Evolutionary conservation across 306 rosid species (phyloP).

Genomic region (Sindora glabra): DNA sequence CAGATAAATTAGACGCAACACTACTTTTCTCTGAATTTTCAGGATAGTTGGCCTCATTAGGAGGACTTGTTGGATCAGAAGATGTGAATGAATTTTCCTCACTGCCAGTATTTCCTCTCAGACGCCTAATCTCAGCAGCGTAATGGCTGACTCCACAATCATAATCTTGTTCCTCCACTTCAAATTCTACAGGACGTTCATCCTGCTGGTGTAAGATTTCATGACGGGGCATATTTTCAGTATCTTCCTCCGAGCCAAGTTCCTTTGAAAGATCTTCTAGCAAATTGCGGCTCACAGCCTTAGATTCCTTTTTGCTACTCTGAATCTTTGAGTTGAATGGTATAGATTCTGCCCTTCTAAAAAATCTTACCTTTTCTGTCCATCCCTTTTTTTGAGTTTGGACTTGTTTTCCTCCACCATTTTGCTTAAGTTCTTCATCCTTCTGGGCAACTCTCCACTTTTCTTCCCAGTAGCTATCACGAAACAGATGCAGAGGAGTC

Average conservation of each 20-base stretch:
- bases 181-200: conserved; percentile 21
- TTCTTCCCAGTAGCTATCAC: conserved; percentile 98
- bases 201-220: conserved; percentile 29
- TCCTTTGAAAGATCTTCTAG: conserved; percentile 61
- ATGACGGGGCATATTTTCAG: conserved; percentile 14
- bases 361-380: conserved; percentile 72
- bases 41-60: conserved; percentile 41
- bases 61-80: conserved; percentile 53
- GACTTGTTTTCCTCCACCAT: conserved; percentile 32
- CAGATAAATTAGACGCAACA: conserved; percentile 44
- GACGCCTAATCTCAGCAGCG: conserved; percentile 31
- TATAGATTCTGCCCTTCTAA: conserved; percentile 62
- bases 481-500: conserved; percentile 40
- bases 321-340: conserved; percentile 37
- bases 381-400: conserved; percentile 72
- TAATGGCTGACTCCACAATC: conserved; percentile 21
- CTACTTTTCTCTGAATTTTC: conserved; percentile 53
- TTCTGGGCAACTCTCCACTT: conserved; percentile 87
- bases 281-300: conserved; percentile 51
- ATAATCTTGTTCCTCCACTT: conserved; percentile 40
- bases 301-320: conserved; percentile 37
- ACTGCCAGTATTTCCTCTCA: conserved; percentile 33
- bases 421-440: conserved; percentile 61
- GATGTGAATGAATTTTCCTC: conserved; percentile 50
- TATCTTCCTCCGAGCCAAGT: conserved; percentile 64